Conservation (phyloP, 1,284 basidiomycete species). For the Spongiforma sp. region DNA sequence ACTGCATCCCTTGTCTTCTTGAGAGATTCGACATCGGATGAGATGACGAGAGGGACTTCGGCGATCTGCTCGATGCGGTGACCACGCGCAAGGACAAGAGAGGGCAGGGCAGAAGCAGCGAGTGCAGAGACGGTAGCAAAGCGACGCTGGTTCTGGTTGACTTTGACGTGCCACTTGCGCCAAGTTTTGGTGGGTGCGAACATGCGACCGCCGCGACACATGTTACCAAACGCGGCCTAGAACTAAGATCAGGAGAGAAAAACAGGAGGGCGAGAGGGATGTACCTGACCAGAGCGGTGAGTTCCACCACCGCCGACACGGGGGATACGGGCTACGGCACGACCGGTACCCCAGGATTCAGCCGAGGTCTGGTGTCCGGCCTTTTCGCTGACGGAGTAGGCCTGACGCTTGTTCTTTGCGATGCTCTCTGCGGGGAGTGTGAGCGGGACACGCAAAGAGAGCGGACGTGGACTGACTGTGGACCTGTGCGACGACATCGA, state of each 20-base stretch:
- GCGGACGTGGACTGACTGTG: constrained; percentile 81
- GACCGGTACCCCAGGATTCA: constrained; percentile 99
- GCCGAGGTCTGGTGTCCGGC: constrained; percentile 99
- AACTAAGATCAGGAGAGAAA: constrained; percentile 5
- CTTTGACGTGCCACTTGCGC: constrained; percentile 99
- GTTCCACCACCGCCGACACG: constrained; percentile 99
- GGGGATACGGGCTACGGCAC: constrained; percentile 99
- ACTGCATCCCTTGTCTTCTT: constrained; percentile 99
- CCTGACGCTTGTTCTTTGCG: constrained; percentile 98
- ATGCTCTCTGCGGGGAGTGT: constrained; percentile 77
- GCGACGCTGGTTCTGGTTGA: constrained; percentile 99
- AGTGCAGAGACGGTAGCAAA: constrained; percentile 98
- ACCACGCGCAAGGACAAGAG: constrained; percentile 98
- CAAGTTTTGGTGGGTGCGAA: constrained; percentile 99
- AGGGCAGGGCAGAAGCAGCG: constrained; percentile 97
- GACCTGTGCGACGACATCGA: constrained; percentile 98
- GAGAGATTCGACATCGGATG: constrained; percentile 82
- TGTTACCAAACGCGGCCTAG: constrained; percentile 98
- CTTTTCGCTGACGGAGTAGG: constrained; percentile 97
- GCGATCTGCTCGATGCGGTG: constrained; percentile 99
- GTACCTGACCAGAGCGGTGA: constrained; percentile 94
- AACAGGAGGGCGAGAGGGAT: background rate
- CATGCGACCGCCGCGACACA: constrained; percentile 99
- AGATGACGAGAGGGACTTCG: constrained; percentile 96
- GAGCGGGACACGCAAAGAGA: background rate